A percentile compares a stretch with the other conserved stretches of the same genome.
These are phyloP conservation scores for Purpureocillium takamizusanense DNA, from an alignment of 2,329 filamentous ascomycete species.

Conservation along the genomic window DNA sequence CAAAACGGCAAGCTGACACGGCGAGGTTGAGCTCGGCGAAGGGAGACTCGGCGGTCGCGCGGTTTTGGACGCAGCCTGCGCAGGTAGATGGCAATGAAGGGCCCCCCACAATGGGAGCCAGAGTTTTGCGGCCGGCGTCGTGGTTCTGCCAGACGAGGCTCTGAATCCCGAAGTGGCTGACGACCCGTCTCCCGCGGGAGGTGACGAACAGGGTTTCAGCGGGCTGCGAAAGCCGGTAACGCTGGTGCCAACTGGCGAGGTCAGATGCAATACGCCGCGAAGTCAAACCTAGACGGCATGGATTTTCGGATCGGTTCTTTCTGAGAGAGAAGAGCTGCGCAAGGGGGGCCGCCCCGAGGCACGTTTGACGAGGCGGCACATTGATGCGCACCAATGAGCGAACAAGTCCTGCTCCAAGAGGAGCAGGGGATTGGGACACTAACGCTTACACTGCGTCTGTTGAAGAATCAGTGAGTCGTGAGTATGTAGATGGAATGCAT, in stretches of 20 bases:
- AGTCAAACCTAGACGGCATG: not conserved
- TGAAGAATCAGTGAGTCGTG: too few species aligned
- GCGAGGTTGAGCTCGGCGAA: slow-evolving; percentile 19
- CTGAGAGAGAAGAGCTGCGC: not conserved
- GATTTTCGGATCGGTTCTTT: not conserved
- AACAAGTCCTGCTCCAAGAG: not conserved
- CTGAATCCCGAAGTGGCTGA: slow-evolving; percentile 70
- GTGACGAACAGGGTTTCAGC: slow-evolving; percentile 38
- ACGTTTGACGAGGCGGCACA: not conserved
- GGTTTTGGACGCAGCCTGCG: slow-evolving; percentile 6
- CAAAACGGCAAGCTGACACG: slow-evolving; percentile 54
- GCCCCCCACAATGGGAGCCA: slow-evolving; percentile 12
- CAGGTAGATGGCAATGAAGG: slow-evolving; percentile 1
- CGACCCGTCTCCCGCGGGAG: slow-evolving; percentile 58
- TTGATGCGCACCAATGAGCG: not conserved
- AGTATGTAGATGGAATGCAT: too few species aligned
- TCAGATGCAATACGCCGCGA: slow-evolving; percentile 1
- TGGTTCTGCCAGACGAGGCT: slow-evolving; percentile 70
- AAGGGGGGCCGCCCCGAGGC: not conserved
- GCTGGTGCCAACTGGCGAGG: not conserved
- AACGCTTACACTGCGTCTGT: not conserved
- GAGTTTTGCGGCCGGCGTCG: slow-evolving; percentile 35
- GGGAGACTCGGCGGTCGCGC: slow-evolving; percentile 52
- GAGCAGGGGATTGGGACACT: not conserved
- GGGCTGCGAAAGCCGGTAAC: slow-evolving; percentile 24